Percentiles rank a stretch among this genome's conserved stretches.
Evolutionary conservation across 192 early-diverging fungal genomes (phyloP).

Genomic region (Linnemannia zychae): DNA sequence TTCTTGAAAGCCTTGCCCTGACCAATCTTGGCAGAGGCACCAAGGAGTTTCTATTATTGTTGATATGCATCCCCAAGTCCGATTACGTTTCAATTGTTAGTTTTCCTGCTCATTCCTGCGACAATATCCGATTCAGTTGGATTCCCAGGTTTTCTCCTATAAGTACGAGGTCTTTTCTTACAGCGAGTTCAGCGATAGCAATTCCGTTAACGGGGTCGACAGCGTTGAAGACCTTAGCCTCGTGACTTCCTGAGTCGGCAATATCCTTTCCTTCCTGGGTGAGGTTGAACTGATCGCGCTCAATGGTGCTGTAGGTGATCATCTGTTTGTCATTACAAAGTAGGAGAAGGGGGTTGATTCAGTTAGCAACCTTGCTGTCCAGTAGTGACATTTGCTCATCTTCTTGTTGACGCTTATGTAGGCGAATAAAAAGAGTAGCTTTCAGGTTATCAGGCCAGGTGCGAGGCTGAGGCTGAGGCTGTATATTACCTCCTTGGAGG

Average conservation of each 20-base stretch:
- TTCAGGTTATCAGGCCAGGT: too few species aligned
- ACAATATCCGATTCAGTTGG: neutral
- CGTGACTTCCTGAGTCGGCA: slow-evolving; percentile 90
- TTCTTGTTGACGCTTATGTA: neutral
- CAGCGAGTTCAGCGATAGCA: slow-evolving; percentile 86
- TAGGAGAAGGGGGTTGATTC: neutral
- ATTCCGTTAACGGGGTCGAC: slow-evolving; percentile 88
- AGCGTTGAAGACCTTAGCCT: slow-evolving; percentile 91
- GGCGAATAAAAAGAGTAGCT: neutral
- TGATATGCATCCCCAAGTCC: neutral
- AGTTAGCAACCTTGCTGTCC: neutral
- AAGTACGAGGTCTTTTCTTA: slow-evolving; percentile 32
- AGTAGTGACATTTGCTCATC: neutral
- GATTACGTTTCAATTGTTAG: neutral
- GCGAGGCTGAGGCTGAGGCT: neutral
- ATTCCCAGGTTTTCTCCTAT: neutral
- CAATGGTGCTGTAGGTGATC: slow-evolving; percentile 83
- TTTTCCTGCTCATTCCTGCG: neutral
- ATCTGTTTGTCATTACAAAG: slow-evolving; percentile 66
- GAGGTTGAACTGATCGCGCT: slow-evolving; percentile 84
- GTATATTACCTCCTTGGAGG: slow-evolving; percentile 82
- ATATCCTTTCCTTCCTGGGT: slow-evolving; percentile 92
- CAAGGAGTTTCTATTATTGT: slow-evolving; percentile 65
- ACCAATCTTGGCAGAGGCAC: slow-evolving; percentile 88
- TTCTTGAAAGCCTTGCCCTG: slow-evolving; percentile 97